A percentile compares a stretch with the other conserved stretches of the same genome.
phyloP scores from a whole-genome alignment of 2,329 filamentous ascomycete species.

The Ceratocystis cubensis region DNA sequence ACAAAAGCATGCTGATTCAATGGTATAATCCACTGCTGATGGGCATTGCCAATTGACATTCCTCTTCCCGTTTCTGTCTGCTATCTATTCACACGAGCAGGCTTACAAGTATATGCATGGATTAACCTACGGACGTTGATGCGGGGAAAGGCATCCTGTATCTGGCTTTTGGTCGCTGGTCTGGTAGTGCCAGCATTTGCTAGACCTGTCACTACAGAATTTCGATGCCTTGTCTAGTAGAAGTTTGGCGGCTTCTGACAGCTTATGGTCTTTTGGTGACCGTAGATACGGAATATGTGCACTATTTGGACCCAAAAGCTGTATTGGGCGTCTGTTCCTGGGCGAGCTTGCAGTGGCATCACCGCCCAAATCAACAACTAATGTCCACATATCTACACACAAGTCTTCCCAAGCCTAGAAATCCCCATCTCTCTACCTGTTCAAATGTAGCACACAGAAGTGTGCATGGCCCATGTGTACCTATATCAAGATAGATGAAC shows the following conservation, averaged over 20 bases:
- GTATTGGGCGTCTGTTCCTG: neutral
- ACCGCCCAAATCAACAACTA: neutral
- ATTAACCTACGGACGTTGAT: neutral
- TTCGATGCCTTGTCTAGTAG: neutral
- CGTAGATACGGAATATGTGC: neutral
- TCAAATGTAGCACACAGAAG: neutral
- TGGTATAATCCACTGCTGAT: neutral
- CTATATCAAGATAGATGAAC: neutral
- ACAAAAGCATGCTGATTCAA: slow-evolving; percentile 5
- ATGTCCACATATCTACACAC: neutral
- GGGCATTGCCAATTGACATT: neutral
- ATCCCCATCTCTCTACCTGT: neutral
- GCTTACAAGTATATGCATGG: neutral
- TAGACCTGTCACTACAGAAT: slow-evolving; percentile 1
- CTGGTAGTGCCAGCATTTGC: neutral
- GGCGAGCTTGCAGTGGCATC: neutral
- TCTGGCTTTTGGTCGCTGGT: neutral
- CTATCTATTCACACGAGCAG: neutral
- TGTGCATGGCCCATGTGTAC: neutral
- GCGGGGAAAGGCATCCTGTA: slow-evolving; percentile 2
- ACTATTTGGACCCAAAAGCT: neutral
- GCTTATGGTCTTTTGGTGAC: neutral
- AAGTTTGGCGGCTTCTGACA: neutral
- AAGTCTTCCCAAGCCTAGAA: neutral
- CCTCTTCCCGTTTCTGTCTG: neutral